phyloP scores from a whole-genome alignment of 495 filamentous ascomycete genomes.

The Penicillium diatomitis region DNA sequence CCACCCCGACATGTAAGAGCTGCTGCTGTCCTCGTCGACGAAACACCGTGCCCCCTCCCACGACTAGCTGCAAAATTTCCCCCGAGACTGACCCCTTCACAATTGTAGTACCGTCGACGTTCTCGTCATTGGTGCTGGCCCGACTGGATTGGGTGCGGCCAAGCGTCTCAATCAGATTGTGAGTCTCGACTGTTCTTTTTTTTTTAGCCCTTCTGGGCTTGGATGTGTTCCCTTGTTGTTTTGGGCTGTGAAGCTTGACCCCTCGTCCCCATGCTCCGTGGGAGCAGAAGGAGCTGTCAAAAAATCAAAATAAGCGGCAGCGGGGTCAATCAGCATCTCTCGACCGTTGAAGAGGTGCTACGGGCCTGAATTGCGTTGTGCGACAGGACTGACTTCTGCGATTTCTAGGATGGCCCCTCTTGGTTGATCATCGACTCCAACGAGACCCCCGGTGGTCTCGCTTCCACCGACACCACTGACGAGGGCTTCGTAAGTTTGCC shows the following conservation, averaged over 20 bases:
- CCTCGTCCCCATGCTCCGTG: not conserved
- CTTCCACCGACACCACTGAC: slow-evolving; percentile 89
- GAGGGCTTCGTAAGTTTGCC: slow-evolving; percentile 86
- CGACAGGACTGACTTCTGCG: slow-evolving; percentile 11
- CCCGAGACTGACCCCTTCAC: slow-evolving; percentile 11
- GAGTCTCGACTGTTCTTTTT: slow-evolving; percentile 26
- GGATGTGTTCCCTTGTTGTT: too few species aligned
- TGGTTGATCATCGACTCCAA: slow-evolving; percentile 95
- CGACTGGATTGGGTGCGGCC: slow-evolving; percentile 91
- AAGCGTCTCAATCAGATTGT: slow-evolving; percentile 97
- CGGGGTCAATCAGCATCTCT: too few species aligned
- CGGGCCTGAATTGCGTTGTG: not conserved
- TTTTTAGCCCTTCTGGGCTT: not conserved
- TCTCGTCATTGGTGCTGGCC: slow-evolving; percentile 95
- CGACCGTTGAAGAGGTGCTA: slow-evolving; percentile 12
- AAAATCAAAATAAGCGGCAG: slow-evolving; percentile 11
- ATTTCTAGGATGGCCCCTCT: slow-evolving; percentile 66
- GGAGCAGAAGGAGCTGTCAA: not conserved
- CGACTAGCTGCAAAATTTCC: not conserved
- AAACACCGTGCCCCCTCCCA: not conserved
- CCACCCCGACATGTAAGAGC: slow-evolving; percentile 43
- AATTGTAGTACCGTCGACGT: slow-evolving; percentile 77
- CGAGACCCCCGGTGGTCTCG: slow-evolving; percentile 90
- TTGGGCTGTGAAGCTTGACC: not conserved
- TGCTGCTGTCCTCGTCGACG: not conserved